Evolutionary conservation across 2,329 filamentous ascomycete genomes (phyloP).

Genomic region (Calonectria pseudoturangicola): DNA sequence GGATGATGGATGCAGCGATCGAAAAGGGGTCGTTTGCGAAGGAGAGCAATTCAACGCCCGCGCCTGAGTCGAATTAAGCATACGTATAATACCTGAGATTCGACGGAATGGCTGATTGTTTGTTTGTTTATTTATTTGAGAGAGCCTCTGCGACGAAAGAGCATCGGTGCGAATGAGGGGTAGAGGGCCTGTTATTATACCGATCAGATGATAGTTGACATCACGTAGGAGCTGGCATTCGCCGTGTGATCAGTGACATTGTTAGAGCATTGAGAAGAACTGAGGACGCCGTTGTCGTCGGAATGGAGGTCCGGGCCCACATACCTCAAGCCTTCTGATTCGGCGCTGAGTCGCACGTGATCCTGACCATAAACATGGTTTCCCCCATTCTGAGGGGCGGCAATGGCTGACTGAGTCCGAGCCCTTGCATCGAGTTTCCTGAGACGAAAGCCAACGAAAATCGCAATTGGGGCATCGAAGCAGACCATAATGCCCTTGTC

Average conservation of each 20-base stretch:
- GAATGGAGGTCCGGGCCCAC: slow-evolving; percentile 47
- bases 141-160: slow-evolving; percentile 33
- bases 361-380: slow-evolving; percentile 46
- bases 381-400: slow-evolving; percentile 54
- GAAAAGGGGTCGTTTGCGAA: slow-evolving; percentile 80
- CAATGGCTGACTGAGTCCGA: slow-evolving; percentile 53
- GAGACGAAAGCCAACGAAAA: slow-evolving; percentile 41
- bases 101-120: slow-evolving; percentile 35
- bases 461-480: slow-evolving; percentile 49
- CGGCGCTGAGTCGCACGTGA: slow-evolving; percentile 52
- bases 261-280: slow-evolving; percentile 28
- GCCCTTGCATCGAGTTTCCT: slow-evolving; percentile 46
- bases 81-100: slow-evolving; percentile 44
- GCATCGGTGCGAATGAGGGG: background rate
- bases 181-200: background rate
- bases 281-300: slow-evolving; percentile 29
- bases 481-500: slow-evolving; percentile 31
- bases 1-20: slow-evolving; percentile 89
- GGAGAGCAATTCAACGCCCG: slow-evolving; percentile 54
- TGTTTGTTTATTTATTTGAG: slow-evolving; percentile 37
- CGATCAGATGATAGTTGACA: slow-evolving; percentile 7
- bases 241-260: slow-evolving; percentile 9
- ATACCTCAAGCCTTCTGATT: slow-evolving; percentile 48
- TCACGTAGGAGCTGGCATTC: background rate
- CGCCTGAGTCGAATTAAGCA: slow-evolving; percentile 44